phyloP scores from a whole-genome alignment of 139 green algal species.

The Coelastrella sp. region DNA sequence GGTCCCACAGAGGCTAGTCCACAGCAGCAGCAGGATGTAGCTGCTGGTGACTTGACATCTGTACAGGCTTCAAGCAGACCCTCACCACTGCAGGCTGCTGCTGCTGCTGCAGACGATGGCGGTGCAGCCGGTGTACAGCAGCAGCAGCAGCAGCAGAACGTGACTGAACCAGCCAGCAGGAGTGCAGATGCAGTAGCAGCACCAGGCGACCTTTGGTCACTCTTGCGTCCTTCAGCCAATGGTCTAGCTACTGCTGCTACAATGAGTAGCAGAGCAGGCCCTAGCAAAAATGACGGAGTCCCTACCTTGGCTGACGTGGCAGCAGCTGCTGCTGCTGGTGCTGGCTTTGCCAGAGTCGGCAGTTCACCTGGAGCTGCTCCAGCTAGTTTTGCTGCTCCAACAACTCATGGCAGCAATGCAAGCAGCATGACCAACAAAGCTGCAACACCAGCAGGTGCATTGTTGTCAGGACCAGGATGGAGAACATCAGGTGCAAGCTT shows the following conservation, averaged over 20 bases:
- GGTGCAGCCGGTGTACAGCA: no score
- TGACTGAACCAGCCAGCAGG: no score
- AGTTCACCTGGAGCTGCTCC: no score
- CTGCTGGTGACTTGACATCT: neutral
- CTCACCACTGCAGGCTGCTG: neutral
- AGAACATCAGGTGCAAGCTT: neutral
- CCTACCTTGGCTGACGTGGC: neutral
- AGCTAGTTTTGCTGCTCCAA: neutral
- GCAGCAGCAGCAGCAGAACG: neutral
- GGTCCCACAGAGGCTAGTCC: no score
- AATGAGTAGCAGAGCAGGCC: no score
- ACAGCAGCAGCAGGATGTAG: neutral
- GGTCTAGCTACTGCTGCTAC: neutral
- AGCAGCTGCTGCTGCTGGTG: slow-evolving; percentile 21
- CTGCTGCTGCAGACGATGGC: neutral
- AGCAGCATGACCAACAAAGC: slow-evolving; percentile 32
- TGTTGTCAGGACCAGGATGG: neutral
- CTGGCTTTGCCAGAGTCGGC: no score
- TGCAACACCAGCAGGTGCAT: neutral
- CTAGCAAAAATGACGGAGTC: no score
- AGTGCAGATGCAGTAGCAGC: neutral
- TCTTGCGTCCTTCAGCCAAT: no score
- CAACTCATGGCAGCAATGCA: slow-evolving; percentile 31
- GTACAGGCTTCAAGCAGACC: neutral
- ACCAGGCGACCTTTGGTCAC: neutral